These are phyloP conservation scores for Lipomyces orientalis DNA, from an alignment of 805 yeast genomes.

Conservation along the genomic window DNA sequence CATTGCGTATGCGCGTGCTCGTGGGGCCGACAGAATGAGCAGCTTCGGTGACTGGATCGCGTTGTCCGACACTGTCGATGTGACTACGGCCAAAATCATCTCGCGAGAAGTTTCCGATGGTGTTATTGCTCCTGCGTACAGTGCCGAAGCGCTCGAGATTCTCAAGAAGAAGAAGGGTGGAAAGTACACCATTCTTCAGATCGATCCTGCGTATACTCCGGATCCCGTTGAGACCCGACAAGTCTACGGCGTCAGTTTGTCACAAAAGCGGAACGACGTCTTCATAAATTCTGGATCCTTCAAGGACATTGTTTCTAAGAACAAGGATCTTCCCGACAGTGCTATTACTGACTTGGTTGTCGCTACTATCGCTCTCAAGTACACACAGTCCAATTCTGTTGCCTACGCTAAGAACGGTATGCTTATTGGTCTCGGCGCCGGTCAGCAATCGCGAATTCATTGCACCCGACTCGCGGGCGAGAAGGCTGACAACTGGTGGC, in stretches of 20 bases:
- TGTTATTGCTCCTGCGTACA: constrained; percentile 97
- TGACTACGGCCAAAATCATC: constrained; percentile 95
- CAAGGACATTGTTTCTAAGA: constrained; percentile 86
- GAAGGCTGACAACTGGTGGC: constrained; percentile 99
- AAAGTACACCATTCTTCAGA: constrained; percentile 93
- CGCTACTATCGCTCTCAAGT: constrained; percentile 95
- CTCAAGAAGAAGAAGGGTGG: constrained; percentile 94
- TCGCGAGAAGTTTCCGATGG: constrained; percentile 98
- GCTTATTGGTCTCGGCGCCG: constrained; percentile 99
- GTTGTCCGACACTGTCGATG: constrained; percentile 91
- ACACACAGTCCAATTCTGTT: constrained; percentile 98
- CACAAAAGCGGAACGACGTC: constrained; percentile 98
- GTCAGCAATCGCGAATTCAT: constrained; percentile 99
- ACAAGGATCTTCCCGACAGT: constrained; percentile 87
- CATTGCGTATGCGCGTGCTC: constrained; percentile 97
- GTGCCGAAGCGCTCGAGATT: constrained; percentile 87
- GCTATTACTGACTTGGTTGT: constrained; percentile 93
- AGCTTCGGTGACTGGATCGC: constrained; percentile 99
- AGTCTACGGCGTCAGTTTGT: constrained; percentile 93
- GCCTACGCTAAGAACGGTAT: constrained; percentile 99
- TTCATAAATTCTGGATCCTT: constrained; percentile 88
- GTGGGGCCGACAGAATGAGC: constrained; percentile 99
- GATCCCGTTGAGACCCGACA: constrained; percentile 84
- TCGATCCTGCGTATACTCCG: constrained; percentile 92
- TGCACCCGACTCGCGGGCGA: constrained; percentile 99